Base-by-base conservation (phyloP, 768 basidiomycete species). In the Jaapia argillacea region DNA sequence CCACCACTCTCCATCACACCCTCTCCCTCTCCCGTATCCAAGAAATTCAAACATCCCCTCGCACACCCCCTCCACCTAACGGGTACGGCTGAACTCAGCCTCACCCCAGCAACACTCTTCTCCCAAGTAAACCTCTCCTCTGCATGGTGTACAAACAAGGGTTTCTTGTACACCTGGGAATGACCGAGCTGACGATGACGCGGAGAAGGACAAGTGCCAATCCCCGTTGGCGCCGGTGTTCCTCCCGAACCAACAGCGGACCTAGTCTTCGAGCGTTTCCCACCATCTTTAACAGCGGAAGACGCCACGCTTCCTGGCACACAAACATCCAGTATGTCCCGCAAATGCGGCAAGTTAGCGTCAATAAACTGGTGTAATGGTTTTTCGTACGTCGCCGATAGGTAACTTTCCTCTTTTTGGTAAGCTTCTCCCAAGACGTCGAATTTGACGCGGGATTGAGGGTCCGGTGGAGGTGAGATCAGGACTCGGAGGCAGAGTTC, bases 61-160 rank as follows among this genome's bases (percentile, higher is more conserved):
- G 61, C 54, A 57, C 85, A 88, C 1, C 85, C 84, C 23, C 81
- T 63, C 83, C 85, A 87, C 41, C 66, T 58, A 24, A 86, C 47
- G 18, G 82, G 79, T 4, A 81, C 78, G 10, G 54, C 49, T 5
- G 68, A 75, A 16, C 76, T 74, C 0, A 81, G 62, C n/a, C 62
- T 56, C 20, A 68, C 64, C 4, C 75, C 73, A 0, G 73, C 77
- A 22, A 83, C 60, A 10, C 45, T 59, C 5, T 54, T 61, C 53
- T 79, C 79, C 85, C 85, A 87, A 3, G 78, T 75, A 46, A 67
- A 73, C 44, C 80, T 64, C 58, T 81, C 75, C 52, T 82, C 81
- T 3, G 70, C 71, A 37, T 72, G 77, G 20, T 51, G 59, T 4
- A 81, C 67, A 44, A 82, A 85, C 10, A 77, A 55, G 1, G 62